A percentile compares a stretch with the other conserved stretches of the same genome.
These are phyloP conservation scores for Saccharomycopsis guyanensis DNA, from an alignment of 805 yeast genomes.

Conservation along the genomic window DNA sequence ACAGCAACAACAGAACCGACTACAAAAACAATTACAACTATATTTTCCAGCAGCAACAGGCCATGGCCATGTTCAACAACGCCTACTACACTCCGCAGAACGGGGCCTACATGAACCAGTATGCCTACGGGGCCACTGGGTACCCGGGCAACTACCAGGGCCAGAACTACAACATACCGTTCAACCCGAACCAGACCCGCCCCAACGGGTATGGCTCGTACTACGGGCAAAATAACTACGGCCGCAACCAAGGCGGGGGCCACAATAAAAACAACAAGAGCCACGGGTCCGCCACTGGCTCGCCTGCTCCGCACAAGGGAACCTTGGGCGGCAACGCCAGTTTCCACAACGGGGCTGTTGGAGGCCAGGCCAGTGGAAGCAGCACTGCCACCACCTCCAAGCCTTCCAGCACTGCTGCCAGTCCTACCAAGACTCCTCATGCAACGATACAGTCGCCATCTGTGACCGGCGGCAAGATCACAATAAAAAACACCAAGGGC, in stretches of 20 bases:
- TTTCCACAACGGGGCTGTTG: neutral
- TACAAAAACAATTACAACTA: neutral
- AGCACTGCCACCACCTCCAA: neutral
- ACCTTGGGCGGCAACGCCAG: neutral
- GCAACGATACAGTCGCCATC: neutral
- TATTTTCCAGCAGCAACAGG: constrained; percentile 4
- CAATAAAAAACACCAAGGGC: constrained; percentile 12
- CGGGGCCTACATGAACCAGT: neutral
- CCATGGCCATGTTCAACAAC: neutral
- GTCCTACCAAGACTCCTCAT: neutral
- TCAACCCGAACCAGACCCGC: constrained; percentile 1
- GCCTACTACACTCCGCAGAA: neutral
- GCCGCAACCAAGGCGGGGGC: neutral
- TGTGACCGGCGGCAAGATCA: constrained; percentile 1
- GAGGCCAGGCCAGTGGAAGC: no score
- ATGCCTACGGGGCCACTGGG: neutral
- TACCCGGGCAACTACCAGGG: neutral
- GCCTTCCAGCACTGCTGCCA: neutral
- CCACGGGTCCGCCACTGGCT: neutral
- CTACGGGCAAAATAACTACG: neutral
- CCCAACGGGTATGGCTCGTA: neutral
- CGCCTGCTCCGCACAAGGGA: constrained; percentile 7
- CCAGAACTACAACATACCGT: neutral
- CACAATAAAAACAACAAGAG: neutral
- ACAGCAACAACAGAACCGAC: neutral